phyloP scores from a whole-genome alignment of 306 rosid genomes.

The Arachis stenosperma region DNA sequence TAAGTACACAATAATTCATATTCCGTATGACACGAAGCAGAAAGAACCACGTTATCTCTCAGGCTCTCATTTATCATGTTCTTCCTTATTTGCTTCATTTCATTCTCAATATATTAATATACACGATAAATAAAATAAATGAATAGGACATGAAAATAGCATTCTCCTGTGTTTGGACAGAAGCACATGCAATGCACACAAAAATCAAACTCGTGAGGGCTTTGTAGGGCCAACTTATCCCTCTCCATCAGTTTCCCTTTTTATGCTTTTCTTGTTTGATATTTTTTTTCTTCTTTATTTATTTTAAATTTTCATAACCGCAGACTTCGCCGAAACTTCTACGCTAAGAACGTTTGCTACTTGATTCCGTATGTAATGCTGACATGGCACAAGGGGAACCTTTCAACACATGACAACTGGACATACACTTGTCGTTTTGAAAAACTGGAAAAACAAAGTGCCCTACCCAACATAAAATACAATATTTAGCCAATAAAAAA shows the following conservation, averaged over 20 bases:
- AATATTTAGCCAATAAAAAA: too few species aligned
- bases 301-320: slow-evolving; percentile 42
- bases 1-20: neutral
- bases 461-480: slow-evolving; percentile 28
- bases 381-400: slow-evolving; percentile 49
- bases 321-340: slow-evolving; percentile 55
- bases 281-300: neutral
- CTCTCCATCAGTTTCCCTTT: neutral
- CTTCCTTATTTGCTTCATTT: neutral
- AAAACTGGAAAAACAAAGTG: slow-evolving; percentile 12
- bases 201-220: slow-evolving; percentile 56
- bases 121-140: too few species aligned
- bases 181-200: slow-evolving; percentile 59
- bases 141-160: slow-evolving; percentile 8
- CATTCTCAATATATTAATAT: neutral
- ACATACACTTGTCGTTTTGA: slow-evolving; percentile 20
- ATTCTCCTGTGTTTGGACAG: slow-evolving; percentile 35
- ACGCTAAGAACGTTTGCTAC: neutral
- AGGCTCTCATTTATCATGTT: slow-evolving; percentile 8
- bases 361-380: slow-evolving; percentile 8
- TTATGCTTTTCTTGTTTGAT: neutral
- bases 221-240: slow-evolving; percentile 49
- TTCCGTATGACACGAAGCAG: neutral
- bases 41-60: neutral
- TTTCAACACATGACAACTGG: neutral